Conservation (phyloP, 345 rosid genomes). For the Isatis tinctoria region DNA sequence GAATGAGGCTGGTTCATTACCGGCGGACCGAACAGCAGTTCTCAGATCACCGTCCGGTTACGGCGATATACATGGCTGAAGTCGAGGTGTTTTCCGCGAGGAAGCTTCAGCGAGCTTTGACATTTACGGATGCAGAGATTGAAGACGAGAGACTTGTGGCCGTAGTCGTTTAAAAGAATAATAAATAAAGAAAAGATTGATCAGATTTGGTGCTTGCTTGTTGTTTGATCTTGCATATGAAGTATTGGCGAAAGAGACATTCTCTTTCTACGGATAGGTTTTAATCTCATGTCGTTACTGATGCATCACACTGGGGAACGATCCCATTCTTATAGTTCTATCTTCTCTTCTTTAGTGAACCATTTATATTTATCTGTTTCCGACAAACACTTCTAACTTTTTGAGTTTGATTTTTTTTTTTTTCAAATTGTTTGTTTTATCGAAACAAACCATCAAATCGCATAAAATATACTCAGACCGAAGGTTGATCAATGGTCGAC, state of each 20-base stretch:
- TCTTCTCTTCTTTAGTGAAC: not conserved
- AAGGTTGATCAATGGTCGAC: too few relatives aligned
- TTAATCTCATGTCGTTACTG: conserved; percentile 28
- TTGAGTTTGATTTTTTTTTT: too few relatives aligned
- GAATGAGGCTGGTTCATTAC: conserved; percentile 70
- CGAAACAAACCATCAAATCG: too few relatives aligned
- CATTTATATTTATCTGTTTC: not conserved
- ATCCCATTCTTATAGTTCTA: conserved; percentile 7
- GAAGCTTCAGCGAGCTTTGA: conserved; percentile 84
- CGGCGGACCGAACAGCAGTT: conserved; percentile 61
- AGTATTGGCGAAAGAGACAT: conserved; percentile 26
- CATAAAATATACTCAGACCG: too few relatives aligned
- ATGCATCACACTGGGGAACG: conserved; percentile 21
- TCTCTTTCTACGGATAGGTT: conserved; percentile 19
- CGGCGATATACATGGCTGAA: conserved; percentile 73
- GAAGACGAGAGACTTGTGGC: conserved; percentile 45
- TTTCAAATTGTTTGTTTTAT: too few relatives aligned
- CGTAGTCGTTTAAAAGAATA: not conserved
- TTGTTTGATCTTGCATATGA: conserved; percentile 31
- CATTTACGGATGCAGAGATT: conserved; percentile 83
- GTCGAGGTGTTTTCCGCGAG: conserved; percentile 74
- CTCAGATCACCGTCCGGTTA: conserved; percentile 97
- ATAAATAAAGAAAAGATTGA: not conserved
- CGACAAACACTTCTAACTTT: too few relatives aligned
- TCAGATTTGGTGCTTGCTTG: conserved; percentile 6